Evolutionary conservation across 1,284 basidiomycete species (phyloP), one percentile per base, ranked within the genome.

Genomic region (Fomitiporia mediterranea): DNA sequence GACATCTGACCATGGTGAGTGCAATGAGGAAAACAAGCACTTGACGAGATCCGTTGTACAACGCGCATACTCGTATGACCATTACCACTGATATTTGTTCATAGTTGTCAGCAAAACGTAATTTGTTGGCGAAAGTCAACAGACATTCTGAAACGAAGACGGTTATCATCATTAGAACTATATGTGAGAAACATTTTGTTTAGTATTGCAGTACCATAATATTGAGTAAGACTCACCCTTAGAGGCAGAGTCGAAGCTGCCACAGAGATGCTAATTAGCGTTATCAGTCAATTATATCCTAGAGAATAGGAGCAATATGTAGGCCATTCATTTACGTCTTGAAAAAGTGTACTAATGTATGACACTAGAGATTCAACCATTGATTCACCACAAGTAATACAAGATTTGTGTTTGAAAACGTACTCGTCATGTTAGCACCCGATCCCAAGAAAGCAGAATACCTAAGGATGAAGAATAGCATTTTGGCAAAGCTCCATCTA

Each of bases 231-330:
- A 27, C 43, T 5, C 11, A 44, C 43, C 23, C 28, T 9, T 28
- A 3, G 43, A 25, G 25, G 9, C 23, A 5, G 11, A 21, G 28
- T 44, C n/a, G 21, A 44, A 1, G 2, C 3, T 7, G n/a, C 25
- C 43, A 44, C 43, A 44, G 25, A 44, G 43, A 44, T 44, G 6
- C 43, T 44, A 25, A 28, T n/a, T n/a, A n/a, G n/a, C n/a, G n/a
- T n/a, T n/a, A 9, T 23, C 43, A 44, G 17, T 44, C 25, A 27
- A 6, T 40, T 21, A 40, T 13, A 13, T 19, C 19, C 19, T 40
- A 8, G 19, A 40, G 39, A 15, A 15, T 2, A 15, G 8, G 21
- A 37, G 5, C 2, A 17, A 37, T 13, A 40, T 17, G 4, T 8
- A 40, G 17, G 19, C 39, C n/a, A n/a, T n/a, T n/a, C n/a, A n/a